These are phyloP conservation scores for Triticum urartu DNA, from an alignment of 176 grass and related monocot species.

Conservation along the genomic window DNA sequence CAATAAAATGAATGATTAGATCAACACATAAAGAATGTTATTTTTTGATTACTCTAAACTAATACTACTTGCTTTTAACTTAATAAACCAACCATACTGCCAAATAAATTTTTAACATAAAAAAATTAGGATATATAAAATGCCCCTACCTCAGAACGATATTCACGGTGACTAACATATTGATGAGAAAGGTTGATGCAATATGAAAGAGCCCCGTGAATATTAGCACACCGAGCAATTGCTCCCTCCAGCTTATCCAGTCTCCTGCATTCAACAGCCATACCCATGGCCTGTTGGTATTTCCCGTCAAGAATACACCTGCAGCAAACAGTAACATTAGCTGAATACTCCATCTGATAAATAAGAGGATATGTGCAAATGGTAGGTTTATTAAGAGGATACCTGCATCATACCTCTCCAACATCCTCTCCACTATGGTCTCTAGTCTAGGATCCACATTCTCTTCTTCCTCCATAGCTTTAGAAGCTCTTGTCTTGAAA, in stretches of 20 bases:
- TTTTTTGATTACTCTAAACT: background rate
- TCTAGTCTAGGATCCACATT: slow-evolving; percentile 87
- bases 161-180: slow-evolving; percentile 93
- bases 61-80: background rate
- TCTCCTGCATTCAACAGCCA: slow-evolving; percentile 93
- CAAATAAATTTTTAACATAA: background rate
- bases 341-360: slow-evolving; percentile 18
- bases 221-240: slow-evolving; percentile 78
- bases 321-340: slow-evolving; percentile 23
- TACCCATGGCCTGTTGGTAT: slow-evolving; percentile 97
- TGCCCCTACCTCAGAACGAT: slow-evolving; percentile 82
- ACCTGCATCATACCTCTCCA: slow-evolving; percentile 89
- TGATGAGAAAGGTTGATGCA: slow-evolving; percentile 94
- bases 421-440: slow-evolving; percentile 91
- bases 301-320: slow-evolving; percentile 98
- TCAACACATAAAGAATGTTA: background rate
- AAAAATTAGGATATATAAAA: slow-evolving; percentile 12
- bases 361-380: background rate
- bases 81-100: background rate
- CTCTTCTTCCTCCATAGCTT: slow-evolving; percentile 61
- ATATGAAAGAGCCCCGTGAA: slow-evolving; percentile 82
- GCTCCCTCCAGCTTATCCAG: slow-evolving; percentile 93
- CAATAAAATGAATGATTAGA: slow-evolving; percentile 14
- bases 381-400: too few species aligned
- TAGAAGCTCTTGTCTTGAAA: slow-evolving; percentile 62